A percentile compares a stretch with the other conserved stretches of the same genome.
phyloP scores from a whole-genome alignment of 2,329 filamentous ascomycete genomes.

The Fusarium irregulare region DNA sequence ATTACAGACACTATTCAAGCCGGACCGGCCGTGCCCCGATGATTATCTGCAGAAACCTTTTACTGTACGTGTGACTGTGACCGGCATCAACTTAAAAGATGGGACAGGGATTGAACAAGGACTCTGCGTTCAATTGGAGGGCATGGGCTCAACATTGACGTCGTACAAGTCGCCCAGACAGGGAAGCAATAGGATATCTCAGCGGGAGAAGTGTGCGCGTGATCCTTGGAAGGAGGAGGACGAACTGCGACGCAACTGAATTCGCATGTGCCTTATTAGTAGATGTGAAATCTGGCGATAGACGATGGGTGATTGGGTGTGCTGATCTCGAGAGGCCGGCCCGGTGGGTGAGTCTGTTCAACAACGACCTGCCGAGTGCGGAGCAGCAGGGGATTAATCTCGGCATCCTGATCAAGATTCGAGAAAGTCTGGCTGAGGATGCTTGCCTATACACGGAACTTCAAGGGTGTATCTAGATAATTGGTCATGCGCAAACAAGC shows the following conservation, averaged over 20 bases:
- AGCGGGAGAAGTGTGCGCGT: slow-evolving; percentile 24
- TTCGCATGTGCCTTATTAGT: neutral
- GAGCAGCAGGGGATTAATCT: slow-evolving; percentile 15
- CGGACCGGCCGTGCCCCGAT: slow-evolving; percentile 32
- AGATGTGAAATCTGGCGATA: slow-evolving; percentile 7
- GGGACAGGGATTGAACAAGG: slow-evolving; percentile 16
- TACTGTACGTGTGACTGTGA: slow-evolving; percentile 29
- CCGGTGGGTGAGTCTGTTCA: slow-evolving; percentile 24
- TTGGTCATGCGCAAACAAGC: slow-evolving; percentile 6
- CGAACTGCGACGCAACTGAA: slow-evolving; percentile 19
- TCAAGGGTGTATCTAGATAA: slow-evolving; percentile 3
- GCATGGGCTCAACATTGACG: slow-evolving; percentile 27
- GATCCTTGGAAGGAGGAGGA: slow-evolving; percentile 21
- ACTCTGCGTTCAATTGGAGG: slow-evolving; percentile 10
- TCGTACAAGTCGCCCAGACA: slow-evolving; percentile 25
- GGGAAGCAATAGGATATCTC: slow-evolving; percentile 12
- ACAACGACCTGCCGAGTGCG: slow-evolving; percentile 13
- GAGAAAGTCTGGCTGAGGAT: neutral
- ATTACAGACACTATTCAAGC: slow-evolving; percentile 17
- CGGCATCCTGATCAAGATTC: slow-evolving; percentile 7
- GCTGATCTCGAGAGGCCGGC: slow-evolving; percentile 34
- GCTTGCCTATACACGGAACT: slow-evolving; percentile 13
- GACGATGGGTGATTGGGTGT: slow-evolving; percentile 24
- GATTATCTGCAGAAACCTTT: slow-evolving; percentile 12
- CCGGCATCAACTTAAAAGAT: slow-evolving; percentile 22